Conservation (phyloP, 2,329 filamentous ascomycete species). For the Trichoderma guizhouense region DNA sequence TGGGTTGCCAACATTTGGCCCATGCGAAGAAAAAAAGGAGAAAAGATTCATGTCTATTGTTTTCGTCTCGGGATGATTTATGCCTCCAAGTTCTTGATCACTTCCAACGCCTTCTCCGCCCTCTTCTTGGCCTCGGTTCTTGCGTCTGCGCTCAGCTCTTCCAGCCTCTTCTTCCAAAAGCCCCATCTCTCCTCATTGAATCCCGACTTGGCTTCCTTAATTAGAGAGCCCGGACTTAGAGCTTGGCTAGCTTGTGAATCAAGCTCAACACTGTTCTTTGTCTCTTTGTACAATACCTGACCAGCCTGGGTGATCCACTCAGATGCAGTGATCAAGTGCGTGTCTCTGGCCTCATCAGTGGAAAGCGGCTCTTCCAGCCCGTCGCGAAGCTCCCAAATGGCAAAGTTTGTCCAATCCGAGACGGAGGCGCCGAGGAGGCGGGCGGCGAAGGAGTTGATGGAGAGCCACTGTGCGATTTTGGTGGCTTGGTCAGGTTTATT, state of each 20-base stretch:
- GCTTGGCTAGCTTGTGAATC: slow-evolving; percentile 23
- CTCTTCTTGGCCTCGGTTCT: slow-evolving; percentile 22
- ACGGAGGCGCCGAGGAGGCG: slow-evolving; percentile 27
- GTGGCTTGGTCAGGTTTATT: slow-evolving; percentile 24
- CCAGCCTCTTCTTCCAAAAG: slow-evolving; percentile 32
- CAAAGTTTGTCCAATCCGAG: slow-evolving; percentile 28
- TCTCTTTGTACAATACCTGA: slow-evolving; percentile 23
- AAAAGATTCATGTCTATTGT: background rate
- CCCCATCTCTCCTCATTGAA: slow-evolving; percentile 29
- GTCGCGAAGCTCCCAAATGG: slow-evolving; percentile 31
- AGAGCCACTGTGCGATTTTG: slow-evolving; percentile 28
- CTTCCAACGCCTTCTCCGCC: slow-evolving; percentile 22
- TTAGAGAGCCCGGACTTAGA: slow-evolving; percentile 24
- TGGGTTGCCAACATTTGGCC: background rate
- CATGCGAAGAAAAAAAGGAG: background rate
- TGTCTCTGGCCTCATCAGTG: slow-evolving; percentile 21
- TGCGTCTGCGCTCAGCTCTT: slow-evolving; percentile 21
- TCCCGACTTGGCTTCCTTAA: slow-evolving; percentile 23
- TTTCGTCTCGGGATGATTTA: background rate
- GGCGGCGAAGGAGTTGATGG: slow-evolving; percentile 34
- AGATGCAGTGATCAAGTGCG: slow-evolving; percentile 24
- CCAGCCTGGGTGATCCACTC: slow-evolving; percentile 34
- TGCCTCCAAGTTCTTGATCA: slow-evolving; percentile 25
- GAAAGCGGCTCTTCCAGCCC: slow-evolving; percentile 29
- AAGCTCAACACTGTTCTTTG: slow-evolving; percentile 19